Evolutionary conservation across 1,139 yeast genomes (phyloP).

Genomic region (Candida sp.): DNA sequence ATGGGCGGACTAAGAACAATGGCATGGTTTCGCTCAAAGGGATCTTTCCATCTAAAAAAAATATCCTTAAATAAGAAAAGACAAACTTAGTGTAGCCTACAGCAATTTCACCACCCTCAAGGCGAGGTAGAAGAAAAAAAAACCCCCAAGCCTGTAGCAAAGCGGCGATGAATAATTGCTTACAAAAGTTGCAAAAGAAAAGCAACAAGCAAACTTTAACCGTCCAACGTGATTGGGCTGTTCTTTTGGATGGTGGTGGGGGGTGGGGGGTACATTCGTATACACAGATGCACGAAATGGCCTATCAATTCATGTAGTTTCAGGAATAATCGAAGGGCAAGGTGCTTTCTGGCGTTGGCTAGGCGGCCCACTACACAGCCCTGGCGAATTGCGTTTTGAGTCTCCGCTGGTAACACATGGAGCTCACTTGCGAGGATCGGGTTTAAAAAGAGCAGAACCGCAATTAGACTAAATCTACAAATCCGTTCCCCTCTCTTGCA

Average conservation of each 20-base stretch:
- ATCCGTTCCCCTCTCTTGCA: constrained; percentile 2
- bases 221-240: not conserved
- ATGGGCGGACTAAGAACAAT: not conserved
- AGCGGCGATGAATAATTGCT: not conserved
- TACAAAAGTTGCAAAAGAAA: not conserved
- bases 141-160: not conserved
- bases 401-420: not conserved
- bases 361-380: too few relatives aligned
- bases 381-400: too few relatives aligned
- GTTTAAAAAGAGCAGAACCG: not conserved
- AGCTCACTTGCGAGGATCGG: not conserved
- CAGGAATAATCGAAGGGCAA: too few relatives aligned
- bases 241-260: too few relatives aligned
- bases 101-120: not conserved
- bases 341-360: too few relatives aligned
- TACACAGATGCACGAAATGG: too few relatives aligned
- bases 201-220: not conserved
- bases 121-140: not conserved
- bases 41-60: not conserved
- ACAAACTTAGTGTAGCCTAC: not conserved
- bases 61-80: not conserved
- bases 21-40: constrained; percentile 1
- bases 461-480: not conserved
- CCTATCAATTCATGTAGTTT: too few relatives aligned
- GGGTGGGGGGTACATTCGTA: not conserved